Base-by-base conservation (phyloP, 192 early-diverging fungal species). In the Coemansia umbellata region DNA sequence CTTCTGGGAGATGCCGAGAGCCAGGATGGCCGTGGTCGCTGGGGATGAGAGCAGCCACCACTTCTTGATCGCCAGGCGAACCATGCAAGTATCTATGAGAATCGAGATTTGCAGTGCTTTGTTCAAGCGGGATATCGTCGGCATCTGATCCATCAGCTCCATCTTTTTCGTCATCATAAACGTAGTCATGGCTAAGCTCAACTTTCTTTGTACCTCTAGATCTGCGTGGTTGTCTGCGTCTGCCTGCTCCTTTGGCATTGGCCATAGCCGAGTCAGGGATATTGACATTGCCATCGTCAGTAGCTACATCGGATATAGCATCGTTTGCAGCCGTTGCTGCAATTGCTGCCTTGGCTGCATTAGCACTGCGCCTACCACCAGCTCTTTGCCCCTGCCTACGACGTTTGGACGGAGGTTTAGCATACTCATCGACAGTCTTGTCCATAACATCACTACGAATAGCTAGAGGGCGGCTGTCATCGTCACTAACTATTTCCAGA, bases 111-210 rank as follows among this genome's bases (percentile, higher is more conserved):
- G 42, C 62, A 14, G 63, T 37, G 54, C 53, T 65, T 39, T 59
- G 64, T 47, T 63, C 71, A 19, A 74, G 51, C 8, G 56, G 55
- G 15, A 39, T 42, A 13, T 63, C 53, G 9, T 63, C 57, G 18
- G 47, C 52, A 8, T 60, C 55, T 6, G 28, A 27, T 7, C 14
- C 26, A 22, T 14, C 43, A 28, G 24, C 43, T 3, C 63, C 53
- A 1, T 67, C 63, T 14, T 72, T 62, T 2, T 58, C 67, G 14
- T 74, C 70, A 22, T 71, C 67, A 40, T 55, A 75, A 30, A 75
- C 56, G 47, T 58, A 75, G 49, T 67, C 65, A 51, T 57, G 60
- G 18, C 64, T 67, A 10, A 68, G 57, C 42, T 75, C 72, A 11
- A 59, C 37, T 53, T 75, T 75, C 31, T 63, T 75, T 14, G 41